A percentile compares a stretch with the other conserved stretches of the same genome.
Conservation (phyloP, 116 monocot species). For the Zostera marina region DNA sequence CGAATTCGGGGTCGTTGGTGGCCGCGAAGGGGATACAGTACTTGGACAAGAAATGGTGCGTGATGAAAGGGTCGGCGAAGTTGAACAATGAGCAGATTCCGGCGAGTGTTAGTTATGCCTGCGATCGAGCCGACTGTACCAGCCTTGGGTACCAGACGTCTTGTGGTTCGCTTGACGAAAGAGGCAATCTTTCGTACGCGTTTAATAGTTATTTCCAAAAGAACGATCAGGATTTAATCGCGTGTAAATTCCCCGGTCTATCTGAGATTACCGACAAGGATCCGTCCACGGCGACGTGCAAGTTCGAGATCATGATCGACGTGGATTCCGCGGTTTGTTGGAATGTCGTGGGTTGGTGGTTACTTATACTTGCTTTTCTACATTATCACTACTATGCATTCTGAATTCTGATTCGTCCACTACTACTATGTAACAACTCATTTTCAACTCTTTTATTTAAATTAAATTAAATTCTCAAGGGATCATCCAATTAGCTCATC, state of each 20-base stretch:
- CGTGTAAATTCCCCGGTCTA: slow-evolving; percentile 35
- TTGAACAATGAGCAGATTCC: slow-evolving; percentile 26
- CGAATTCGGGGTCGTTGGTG: slow-evolving; percentile 22
- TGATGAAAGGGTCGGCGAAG: slow-evolving; percentile 36
- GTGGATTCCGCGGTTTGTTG: slow-evolving; percentile 1
- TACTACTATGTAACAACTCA: too few species aligned
- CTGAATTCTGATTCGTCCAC: too few species aligned
- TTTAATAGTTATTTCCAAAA: slow-evolving; percentile 77
- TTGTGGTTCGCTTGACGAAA: slow-evolving; percentile 41
- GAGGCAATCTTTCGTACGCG: slow-evolving; percentile 79
- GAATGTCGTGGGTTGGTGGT: neutral
- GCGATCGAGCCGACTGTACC: slow-evolving; percentile 49
- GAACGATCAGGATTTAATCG: slow-evolving; percentile 50
- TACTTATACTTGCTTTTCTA: too few species aligned
- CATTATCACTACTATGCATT: too few species aligned
- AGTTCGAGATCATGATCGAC: slow-evolving; percentile 42
- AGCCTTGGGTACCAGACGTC: slow-evolving; percentile 59
- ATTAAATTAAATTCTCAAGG: too few species aligned
- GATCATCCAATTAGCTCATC: too few species aligned
- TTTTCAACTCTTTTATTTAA: too few species aligned
- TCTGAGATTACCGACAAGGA: slow-evolving; percentile 29
- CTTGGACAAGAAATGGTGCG: slow-evolving; percentile 66
- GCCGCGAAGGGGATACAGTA: slow-evolving; percentile 40
- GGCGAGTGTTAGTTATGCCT: slow-evolving; percentile 54
- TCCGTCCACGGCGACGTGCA: slow-evolving; percentile 29